phyloP scores from a whole-genome alignment of 2,329 filamentous ascomycete species.

The Calonectria leucothoes region DNA sequence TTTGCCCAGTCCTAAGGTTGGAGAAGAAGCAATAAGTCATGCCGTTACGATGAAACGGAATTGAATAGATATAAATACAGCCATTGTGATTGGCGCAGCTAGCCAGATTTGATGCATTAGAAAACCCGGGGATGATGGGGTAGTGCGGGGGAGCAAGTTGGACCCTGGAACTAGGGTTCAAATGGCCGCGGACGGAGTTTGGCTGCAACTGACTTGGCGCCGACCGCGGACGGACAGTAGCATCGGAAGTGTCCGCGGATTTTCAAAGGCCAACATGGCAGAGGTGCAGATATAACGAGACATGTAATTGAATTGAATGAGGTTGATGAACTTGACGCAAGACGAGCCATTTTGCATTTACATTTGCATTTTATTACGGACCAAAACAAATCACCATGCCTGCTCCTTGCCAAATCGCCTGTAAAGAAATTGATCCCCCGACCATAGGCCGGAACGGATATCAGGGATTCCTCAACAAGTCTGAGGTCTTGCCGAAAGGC shows the following conservation, averaged over 20 bases:
- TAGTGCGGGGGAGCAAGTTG: neutral
- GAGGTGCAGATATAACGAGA: neutral
- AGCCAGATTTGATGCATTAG: neutral
- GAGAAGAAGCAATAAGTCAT: neutral
- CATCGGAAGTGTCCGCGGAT: neutral
- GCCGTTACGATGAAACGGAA: neutral
- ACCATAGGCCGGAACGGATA: neutral
- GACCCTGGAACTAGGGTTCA: neutral
- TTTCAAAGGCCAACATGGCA: neutral
- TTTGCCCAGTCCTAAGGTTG: neutral
- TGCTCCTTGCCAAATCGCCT: neutral
- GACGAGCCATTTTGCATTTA: neutral
- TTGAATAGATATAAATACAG: neutral
- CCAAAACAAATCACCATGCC: neutral
- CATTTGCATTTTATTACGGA: neutral
- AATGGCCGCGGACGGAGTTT: neutral
- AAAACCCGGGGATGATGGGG: neutral
- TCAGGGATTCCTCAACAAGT: neutral
- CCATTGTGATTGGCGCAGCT: neutral
- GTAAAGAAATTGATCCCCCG: neutral
- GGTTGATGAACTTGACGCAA: neutral
- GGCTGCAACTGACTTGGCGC: neutral
- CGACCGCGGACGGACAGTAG: neutral
- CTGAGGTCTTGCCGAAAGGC: neutral
- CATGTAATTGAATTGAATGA: neutral